Conservation (phyloP, 192 early-diverging fungal genomes). For the Entophlyctis luteolus region DNA sequence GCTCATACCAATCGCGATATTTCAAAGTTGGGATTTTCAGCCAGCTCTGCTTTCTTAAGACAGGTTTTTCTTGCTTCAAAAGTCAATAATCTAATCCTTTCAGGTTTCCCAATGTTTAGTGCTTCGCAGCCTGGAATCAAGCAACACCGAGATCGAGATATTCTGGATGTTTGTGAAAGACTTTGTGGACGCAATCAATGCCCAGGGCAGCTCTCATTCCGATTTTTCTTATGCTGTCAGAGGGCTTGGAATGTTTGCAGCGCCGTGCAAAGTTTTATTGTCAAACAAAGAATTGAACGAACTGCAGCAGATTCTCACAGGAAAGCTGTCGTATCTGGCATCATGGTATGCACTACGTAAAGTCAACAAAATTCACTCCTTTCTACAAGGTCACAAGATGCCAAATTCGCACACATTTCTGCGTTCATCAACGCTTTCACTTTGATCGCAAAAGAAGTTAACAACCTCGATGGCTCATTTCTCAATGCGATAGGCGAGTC, state of each 20-base stretch:
- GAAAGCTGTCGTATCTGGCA: constrained; percentile 49
- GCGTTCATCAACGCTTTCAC: constrained; percentile 63
- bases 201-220: constrained; percentile 28
- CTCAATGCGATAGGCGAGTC: constrained; percentile 40
- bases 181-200: constrained; percentile 38
- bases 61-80: neutral
- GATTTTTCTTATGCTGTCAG: constrained; percentile 64
- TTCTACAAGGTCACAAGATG: constrained; percentile 43
- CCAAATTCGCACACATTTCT: constrained; percentile 35
- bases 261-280: constrained; percentile 50
- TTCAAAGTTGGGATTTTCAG: constrained; percentile 8
- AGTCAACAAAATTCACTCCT: neutral
- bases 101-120: neutral
- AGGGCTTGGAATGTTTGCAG: constrained; percentile 66
- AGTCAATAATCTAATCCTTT: too few relatives aligned
- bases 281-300: constrained; percentile 34
- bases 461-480: constrained; percentile 45
- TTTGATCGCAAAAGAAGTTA: constrained; percentile 47
- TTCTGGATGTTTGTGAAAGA: constrained; percentile 52
- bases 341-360: constrained; percentile 35
- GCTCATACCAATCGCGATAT: constrained; percentile 14
- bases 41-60: constrained; percentile 17
- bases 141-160: constrained; percentile 17
- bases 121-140: too few relatives aligned
- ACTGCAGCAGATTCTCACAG: constrained; percentile 41